Evolutionary conservation across 1,139 yeast genomes (phyloP), one percentile per base, ranked within the genome.

Genomic region (Zygosaccharomyces sapae): DNA sequence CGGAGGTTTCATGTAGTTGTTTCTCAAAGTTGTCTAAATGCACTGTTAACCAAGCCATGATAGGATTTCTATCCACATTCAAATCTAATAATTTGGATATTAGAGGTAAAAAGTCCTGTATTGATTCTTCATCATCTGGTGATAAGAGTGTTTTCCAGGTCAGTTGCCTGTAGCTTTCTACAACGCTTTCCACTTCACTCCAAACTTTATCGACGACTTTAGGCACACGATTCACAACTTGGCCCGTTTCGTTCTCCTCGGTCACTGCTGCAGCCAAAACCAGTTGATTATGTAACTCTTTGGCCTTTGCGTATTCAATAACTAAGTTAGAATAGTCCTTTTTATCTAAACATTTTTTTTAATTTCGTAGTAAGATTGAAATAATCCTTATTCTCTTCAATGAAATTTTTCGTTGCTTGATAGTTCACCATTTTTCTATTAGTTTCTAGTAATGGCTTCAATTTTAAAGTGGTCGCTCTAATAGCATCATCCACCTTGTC

Each of bases 391-490:
- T 88, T 79, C 38, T 74, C 71, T 43, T 81, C 81, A 18, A 89
- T 73, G 50, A 86, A 77, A 25, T 77, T 77, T 48, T 86, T 72
- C 12, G 95, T 77, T 33, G 74, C 74, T 43, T 73, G 70, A 44
- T 86, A 72, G 53, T 83, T 80, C 19, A 71, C 70, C 53, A 85
- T 86, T 56, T 79, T 81, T 7, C 73, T 69, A 49, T 80, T 76
- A 47, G 80, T 79, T 44, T 83, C 84, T 46, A 83, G 67, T 5
- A 90, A 79, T 0, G 97, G 97, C 52, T 89, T 80, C 53, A 88
- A 76, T 63, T 84, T 71, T 52, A 82, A 71, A 0, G 87, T 74
- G 0, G 90, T 83, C n/a, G 79, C 75, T 40, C 72, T 70, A 33
- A 70, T 70, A 1, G 78, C 67, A 42, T 75, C 70, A 46, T 77